Conservation (phyloP, 495 filamentous ascomycete genomes). For the Bombardia bombarda region DNA sequence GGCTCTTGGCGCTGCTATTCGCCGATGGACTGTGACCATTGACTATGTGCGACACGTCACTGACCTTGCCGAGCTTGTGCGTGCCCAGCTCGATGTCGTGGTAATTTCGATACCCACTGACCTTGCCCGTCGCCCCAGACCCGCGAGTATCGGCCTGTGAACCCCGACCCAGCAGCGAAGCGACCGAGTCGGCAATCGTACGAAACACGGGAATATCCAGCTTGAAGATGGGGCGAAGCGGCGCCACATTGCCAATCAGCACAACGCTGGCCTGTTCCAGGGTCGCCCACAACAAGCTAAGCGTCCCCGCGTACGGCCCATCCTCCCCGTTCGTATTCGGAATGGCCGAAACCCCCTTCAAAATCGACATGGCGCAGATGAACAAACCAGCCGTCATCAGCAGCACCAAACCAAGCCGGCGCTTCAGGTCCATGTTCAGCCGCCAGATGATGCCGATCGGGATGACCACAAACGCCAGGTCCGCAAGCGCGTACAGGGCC, state of each 20-base stretch:
- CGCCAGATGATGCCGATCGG: conserved; percentile 11
- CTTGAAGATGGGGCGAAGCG: neutral
- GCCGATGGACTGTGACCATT: neutral
- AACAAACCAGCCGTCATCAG: conserved; percentile 1
- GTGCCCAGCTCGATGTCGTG: neutral
- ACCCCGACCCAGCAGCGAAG: neutral
- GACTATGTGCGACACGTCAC: neutral
- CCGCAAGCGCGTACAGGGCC: conserved; percentile 6
- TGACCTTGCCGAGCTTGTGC: neutral
- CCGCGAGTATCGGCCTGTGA: neutral
- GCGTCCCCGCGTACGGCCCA: neutral
- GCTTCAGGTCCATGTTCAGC: conserved; percentile 12
- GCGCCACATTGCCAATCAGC: conserved; percentile 15
- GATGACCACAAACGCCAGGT: conserved; percentile 11
- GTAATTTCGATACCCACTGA: neutral
- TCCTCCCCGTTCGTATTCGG: neutral
- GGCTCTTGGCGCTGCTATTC: neutral
- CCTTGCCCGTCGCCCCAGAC: neutral
- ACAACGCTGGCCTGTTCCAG: conserved; percentile 14
- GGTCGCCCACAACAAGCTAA: neutral
- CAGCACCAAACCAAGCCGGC: conserved; percentile 1
- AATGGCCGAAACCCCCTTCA: neutral
- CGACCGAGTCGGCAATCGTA: neutral
- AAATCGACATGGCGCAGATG: neutral
- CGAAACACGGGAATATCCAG: neutral